Percentiles rank a stretch among this genome's conserved stretches.
Evolutionary conservation across 2,329 filamentous ascomycete genomes (phyloP).

Genomic region (Fusarium humuli): DNA sequence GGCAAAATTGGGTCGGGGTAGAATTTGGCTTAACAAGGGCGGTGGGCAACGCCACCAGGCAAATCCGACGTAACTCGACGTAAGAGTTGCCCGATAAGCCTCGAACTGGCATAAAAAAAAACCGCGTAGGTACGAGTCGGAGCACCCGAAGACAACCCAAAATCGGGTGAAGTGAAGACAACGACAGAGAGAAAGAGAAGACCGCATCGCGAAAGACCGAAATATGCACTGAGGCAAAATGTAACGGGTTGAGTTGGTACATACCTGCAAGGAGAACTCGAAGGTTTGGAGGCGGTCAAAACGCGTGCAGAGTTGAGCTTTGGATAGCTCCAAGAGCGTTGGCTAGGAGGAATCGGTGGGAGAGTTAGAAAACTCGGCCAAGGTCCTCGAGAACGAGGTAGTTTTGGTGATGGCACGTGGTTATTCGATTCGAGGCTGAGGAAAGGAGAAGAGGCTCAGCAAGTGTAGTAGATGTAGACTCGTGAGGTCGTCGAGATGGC

Average conservation of each 20-base stretch:
- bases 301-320: conserved; percentile 38
- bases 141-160: not conserved
- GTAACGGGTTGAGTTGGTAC: conserved; percentile 4
- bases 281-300: conserved; percentile 43
- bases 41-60: conserved; percentile 47
- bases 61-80: conserved; percentile 42
- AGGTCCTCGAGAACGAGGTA: not conserved
- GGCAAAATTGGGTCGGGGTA: conserved; percentile 44
- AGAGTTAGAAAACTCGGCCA: conserved; percentile 18
- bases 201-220: not conserved
- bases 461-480: conserved; percentile 27
- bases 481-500: conserved; percentile 29
- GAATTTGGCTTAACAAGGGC: conserved; percentile 44
- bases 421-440: conserved; percentile 9
- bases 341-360: conserved; percentile 12
- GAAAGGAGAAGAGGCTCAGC: conserved; percentile 14
- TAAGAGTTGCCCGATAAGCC: conserved; percentile 28
- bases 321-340: conserved; percentile 22
- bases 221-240: not conserved
- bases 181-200: not conserved
- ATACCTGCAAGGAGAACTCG: conserved; percentile 40
- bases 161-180: not conserved
- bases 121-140: conserved; percentile 16
- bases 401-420: conserved; percentile 9
- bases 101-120: conserved; percentile 21